Evolutionary conservation across 805 yeast genomes (phyloP).

Genomic region (Teunomyces pallodes): DNA sequence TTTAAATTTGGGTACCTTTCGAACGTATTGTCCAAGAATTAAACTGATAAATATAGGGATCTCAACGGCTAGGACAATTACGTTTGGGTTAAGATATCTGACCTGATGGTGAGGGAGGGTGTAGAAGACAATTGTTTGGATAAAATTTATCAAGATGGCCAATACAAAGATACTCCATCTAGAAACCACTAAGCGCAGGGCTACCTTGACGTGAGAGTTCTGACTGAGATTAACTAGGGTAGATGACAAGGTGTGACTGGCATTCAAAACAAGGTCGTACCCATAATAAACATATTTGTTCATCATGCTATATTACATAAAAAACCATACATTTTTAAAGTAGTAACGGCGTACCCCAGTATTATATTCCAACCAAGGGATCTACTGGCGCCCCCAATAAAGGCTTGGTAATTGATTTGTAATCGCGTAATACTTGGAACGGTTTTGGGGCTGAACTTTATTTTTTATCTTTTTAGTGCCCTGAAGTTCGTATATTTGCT

Average conservation of each 20-base stretch:
- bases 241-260: neutral
- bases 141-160: neutral
- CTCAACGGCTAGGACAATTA: neutral
- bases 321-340: neutral
- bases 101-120: neutral
- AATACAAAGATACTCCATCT: neutral
- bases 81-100: neutral
- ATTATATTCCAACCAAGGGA: neutral
- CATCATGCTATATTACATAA: neutral
- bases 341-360: neutral
- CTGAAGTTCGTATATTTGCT: neutral
- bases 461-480: neutral
- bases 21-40: neutral
- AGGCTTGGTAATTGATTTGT: neutral
- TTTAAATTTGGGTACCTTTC: neutral
- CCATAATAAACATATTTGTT: conserved; percentile 10
- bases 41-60: neutral
- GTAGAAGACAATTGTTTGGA: neutral
- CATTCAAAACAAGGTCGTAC: neutral
- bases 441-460: neutral
- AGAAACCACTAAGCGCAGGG: neutral
- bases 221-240: neutral
- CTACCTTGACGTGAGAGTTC: neutral
- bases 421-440: neutral
- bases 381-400: neutral